Evolutionary conservation across 106 monocot species (phyloP), one percentile per base, ranked within the genome.

Genomic region (Dendrobium officinale): DNA sequence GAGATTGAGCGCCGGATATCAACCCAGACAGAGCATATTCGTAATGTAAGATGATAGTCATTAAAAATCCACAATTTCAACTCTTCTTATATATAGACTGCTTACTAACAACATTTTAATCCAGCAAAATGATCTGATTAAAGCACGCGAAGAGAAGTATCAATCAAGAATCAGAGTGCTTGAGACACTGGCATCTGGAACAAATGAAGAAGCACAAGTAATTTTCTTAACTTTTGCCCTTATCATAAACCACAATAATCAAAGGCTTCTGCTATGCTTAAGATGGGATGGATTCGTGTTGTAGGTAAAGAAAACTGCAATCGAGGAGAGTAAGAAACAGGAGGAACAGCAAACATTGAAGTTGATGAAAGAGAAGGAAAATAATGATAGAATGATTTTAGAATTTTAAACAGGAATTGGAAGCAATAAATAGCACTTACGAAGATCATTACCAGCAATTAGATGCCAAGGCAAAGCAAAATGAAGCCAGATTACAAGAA

Each of bases 1-100:
- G 98, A 99, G 84, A 93, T 99, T 41, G 98, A 95, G 18, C 89
- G 88, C 13, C 91, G 95, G n/a, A 88, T 99, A 73, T 89, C 91
- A 82, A 91, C 92, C 55, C 95, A 99, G 82, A 89, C 89, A 78
- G 92, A 89, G 58, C 95, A 92, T 86, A 92, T 95, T 80, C 91
- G 89, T 91, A 91, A 91, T 86, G 98, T 99, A 93, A 88, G 90
- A 76, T 56, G 27, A 43, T 16, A 27, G 18, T 66, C 66, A 31
- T 59, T 31, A 42, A 43, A 26, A 44, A 55, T 45, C 72, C 15
- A 13, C 72, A 11, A 37, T 16, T 67, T 82, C 37, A 67, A 18
- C 9, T 67, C 44, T 75, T 1, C 20, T 75, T 27, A 27, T 27
- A 27, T 45, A 11, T 44, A 75, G 20, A 75, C 9, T 11, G 11